Conservation (phyloP, 2,329 filamentous ascomycete genomes). For the Aspergillus sp. region DNA sequence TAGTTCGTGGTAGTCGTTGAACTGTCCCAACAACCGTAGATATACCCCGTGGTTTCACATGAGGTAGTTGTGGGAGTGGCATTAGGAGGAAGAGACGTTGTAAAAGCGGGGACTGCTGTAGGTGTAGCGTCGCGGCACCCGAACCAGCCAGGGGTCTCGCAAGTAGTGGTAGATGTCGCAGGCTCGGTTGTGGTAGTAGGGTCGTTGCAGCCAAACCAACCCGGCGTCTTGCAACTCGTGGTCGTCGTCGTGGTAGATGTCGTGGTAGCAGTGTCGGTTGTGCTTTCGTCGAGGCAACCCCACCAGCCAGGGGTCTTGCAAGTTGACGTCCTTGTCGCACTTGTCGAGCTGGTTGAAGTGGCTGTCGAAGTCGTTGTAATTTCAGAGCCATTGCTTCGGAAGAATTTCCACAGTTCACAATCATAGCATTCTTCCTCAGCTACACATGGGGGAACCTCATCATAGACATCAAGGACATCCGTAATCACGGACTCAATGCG, state of each 20-base stretch:
- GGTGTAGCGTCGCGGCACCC: constrained; percentile 45
- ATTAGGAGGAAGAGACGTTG: not conserved
- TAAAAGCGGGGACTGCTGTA: constrained; percentile 26
- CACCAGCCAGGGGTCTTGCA: constrained; percentile 93
- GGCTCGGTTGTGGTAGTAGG: constrained; percentile 24
- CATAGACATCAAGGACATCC: constrained; percentile 79
- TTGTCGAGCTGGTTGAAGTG: constrained; percentile 46
- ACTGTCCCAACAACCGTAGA: not conserved
- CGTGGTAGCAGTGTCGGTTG: constrained; percentile 33
- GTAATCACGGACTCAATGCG: constrained; percentile 82
- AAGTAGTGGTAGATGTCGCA: constrained; percentile 25
- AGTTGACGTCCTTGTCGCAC: constrained; percentile 68
- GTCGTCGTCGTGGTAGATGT: constrained; percentile 29
- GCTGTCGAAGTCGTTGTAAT: constrained; percentile 58
- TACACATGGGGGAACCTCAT: constrained; percentile 68
- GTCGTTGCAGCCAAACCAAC: constrained; percentile 40
- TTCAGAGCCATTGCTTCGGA: constrained; percentile 82
- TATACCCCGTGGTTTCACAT: not conserved
- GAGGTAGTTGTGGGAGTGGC: not conserved
- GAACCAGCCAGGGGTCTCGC: constrained; percentile 49
- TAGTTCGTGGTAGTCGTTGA: constrained; percentile 1
- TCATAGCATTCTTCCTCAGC: constrained; percentile 76
- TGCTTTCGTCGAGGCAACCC: constrained; percentile 53
- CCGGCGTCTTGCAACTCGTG: constrained; percentile 36
- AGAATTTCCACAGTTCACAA: constrained; percentile 91